These are phyloP conservation scores for Alternaria sp. DNA, from an alignment of 2,329 filamentous ascomycete genomes.

Conservation along the genomic window DNA sequence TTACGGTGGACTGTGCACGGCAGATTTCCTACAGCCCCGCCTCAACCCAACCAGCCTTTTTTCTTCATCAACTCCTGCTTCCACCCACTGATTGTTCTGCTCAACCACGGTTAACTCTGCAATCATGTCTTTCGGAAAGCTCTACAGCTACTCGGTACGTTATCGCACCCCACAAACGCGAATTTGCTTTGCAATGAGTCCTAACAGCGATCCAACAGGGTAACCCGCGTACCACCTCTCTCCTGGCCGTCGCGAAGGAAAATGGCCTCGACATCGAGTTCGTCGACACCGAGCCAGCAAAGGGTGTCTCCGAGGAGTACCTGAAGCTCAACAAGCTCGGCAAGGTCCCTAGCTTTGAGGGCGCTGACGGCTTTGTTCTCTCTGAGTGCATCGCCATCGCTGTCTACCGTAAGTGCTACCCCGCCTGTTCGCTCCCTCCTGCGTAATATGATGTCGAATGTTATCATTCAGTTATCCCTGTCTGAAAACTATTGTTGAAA, in stretches of 20 bases:
- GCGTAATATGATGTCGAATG: slow-evolving; percentile 70
- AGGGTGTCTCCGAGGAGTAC: slow-evolving; percentile 77
- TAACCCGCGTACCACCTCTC: slow-evolving; percentile 88
- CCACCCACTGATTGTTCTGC: slow-evolving; percentile 43
- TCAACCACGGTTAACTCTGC: slow-evolving; percentile 40
- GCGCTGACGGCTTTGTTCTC: slow-evolving; percentile 88
- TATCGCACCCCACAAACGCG: slow-evolving; percentile 7
- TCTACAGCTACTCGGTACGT: slow-evolving; percentile 79
- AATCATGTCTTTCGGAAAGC: slow-evolving; percentile 96
- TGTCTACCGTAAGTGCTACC: slow-evolving; percentile 84
- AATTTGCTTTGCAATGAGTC: slow-evolving; percentile 28
- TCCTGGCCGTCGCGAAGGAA: slow-evolving; percentile 95
- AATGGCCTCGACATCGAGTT: slow-evolving; percentile 93
- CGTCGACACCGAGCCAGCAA: slow-evolving; percentile 72
- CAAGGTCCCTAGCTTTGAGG: slow-evolving; percentile 93
- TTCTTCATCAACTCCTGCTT: slow-evolving; percentile 32
- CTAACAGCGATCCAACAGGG: slow-evolving; percentile 63
- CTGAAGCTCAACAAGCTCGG: slow-evolving; percentile 84
- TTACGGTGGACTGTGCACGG: slow-evolving; percentile 38
- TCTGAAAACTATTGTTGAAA: slow-evolving; percentile 95
- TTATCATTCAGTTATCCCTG: slow-evolving; percentile 75
- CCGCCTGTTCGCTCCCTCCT: slow-evolving; percentile 24
- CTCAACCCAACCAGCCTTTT: slow-evolving; percentile 41
- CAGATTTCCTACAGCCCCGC: slow-evolving; percentile 30
- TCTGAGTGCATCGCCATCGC: slow-evolving; percentile 93